Conservation (phyloP, 164 flowering plant genomes). For the Platanus orientalis region DNA sequence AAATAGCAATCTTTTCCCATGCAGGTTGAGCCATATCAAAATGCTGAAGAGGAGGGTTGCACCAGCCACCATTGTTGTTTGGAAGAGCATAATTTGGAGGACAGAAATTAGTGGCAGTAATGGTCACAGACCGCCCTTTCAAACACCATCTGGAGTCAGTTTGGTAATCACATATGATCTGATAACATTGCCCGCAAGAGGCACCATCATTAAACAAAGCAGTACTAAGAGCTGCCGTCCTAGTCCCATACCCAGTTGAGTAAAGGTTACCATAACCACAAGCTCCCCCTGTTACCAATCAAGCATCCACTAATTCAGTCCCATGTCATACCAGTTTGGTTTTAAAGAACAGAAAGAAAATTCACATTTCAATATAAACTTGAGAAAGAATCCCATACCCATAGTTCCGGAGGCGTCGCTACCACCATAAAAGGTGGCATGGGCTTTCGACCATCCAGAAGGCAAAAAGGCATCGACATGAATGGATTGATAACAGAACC, state of each 20-base stretch:
- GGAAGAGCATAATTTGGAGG: conserved; percentile 83
- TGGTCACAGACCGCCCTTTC: conserved; percentile 57
- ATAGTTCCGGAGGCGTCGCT: conserved; percentile 77
- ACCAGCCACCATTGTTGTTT: conserved; percentile 84
- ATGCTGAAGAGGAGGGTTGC: conserved; percentile 86
- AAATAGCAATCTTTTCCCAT: conserved; percentile 80
- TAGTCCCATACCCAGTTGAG: conserved; percentile 55
- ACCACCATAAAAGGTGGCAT: conserved; percentile 81
- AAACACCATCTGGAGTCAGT: conserved; percentile 63
- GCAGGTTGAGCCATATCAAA: conserved; percentile 98
- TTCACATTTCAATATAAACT: neutral
- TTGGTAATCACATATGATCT: conserved; percentile 54
- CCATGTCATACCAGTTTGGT: conserved; percentile 3
- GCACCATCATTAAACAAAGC: conserved; percentile 82
- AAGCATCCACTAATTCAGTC: conserved; percentile 6
- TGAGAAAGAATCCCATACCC: conserved; percentile 42
- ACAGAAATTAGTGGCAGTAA: conserved; percentile 91
- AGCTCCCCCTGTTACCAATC: conserved; percentile 50
- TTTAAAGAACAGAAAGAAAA: neutral
- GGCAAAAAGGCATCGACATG: conserved; percentile 31
- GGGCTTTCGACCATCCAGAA: conserved; percentile 51
- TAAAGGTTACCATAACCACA: conserved; percentile 77
- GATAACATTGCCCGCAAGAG: conserved; percentile 80
- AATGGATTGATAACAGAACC: conserved; percentile 11
- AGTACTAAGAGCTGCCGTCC: conserved; percentile 74